Evolutionary conservation across 2,329 filamentous ascomycete species (phyloP), one percentile per base, ranked within the genome.

Genomic region (Sclerotinia nivalis): DNA sequence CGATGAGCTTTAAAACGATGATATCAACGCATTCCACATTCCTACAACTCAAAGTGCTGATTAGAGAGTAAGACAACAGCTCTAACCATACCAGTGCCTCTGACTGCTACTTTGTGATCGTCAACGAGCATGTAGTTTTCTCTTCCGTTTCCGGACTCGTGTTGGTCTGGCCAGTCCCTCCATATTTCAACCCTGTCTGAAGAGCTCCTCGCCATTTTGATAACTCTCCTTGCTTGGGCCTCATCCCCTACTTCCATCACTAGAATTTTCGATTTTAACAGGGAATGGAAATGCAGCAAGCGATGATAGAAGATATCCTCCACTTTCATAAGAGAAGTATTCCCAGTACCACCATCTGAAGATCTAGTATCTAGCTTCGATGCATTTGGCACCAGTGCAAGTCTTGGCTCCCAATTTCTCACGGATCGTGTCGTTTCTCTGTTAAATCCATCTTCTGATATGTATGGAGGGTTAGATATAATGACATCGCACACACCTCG

Each of bases 391-490:
- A 98, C 92, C 20, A 98, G 84, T 0, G 96, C 96, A 18, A 92
- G 80, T 73, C 83, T 87, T 4, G 96, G 96, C 80, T 99, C 96
- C 78, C 88, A 93, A 59, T 88, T 88, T 22, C 93, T 87, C 43
- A 97, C 95, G 18, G 92, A 95, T 37, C 89, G 86, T 1, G 85
- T 83, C 1, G 91, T 93, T 25, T 87, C 86, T 52, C 80, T 84
- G 52, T 84, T 80, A 76, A 92, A 93, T 10, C 86, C 87, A 10
- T 65, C 18, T 4, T 79, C 73, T 2, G 93, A 96, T 65, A 98
- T 90, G 78, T 98, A 98, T 0, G 96, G 96, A 22, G 96, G 96
- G 76, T 99, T 99, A 1, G 91, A 91, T 49, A 96, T 86, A 1
- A 99, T 80, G 5, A 98, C 81, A 70, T 79, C 76, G 58, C 70